These are phyloP conservation scores for Monosporascus sp. DNA, from an alignment of 2,329 filamentous ascomycete genomes.

Conservation along the genomic window DNA sequence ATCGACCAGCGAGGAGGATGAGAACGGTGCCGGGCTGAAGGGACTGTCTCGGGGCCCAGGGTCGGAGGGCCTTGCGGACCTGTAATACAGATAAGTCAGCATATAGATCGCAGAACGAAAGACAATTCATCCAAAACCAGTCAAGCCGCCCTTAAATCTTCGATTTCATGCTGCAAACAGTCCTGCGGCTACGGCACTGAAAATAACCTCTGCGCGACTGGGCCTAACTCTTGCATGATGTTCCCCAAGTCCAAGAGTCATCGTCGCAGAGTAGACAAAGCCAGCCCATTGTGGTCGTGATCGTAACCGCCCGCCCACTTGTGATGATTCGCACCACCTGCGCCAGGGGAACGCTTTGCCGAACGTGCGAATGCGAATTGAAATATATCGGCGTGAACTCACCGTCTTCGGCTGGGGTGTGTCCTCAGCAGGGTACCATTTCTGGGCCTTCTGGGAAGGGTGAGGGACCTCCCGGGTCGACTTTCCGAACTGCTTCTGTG, in stretches of 20 bases:
- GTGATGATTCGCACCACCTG: no score
- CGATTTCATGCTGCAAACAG: neutral
- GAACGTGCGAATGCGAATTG: no score
- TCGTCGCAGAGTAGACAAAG: no score
- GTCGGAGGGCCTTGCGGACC: constrained; percentile 90
- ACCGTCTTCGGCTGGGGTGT: constrained; percentile 89
- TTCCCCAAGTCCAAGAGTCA: no score
- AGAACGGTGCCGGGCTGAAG: constrained; percentile 94
- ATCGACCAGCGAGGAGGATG: constrained; percentile 98
- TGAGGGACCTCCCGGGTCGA: constrained; percentile 87
- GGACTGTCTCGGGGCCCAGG: constrained; percentile 79
- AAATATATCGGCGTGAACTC: constrained; percentile 41
- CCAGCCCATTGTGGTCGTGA: no score
- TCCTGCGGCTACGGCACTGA: neutral
- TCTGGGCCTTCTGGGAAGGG: constrained; percentile 86
- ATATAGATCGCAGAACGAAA: neutral
- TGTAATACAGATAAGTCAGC: constrained; percentile 39
- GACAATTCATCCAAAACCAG: neutral
- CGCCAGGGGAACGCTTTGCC: no score
- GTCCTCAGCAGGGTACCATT: constrained; percentile 98
- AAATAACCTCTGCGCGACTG: neutral
- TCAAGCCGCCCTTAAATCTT: neutral
- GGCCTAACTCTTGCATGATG: no score
- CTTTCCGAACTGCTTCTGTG: constrained; percentile 92
- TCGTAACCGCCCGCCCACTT: no score